A percentile compares a stretch with the other conserved stretches of the same genome.
Evolutionary conservation across 1,284 basidiomycete genomes (phyloP).

Genomic region (Tilletia walkeri): DNA sequence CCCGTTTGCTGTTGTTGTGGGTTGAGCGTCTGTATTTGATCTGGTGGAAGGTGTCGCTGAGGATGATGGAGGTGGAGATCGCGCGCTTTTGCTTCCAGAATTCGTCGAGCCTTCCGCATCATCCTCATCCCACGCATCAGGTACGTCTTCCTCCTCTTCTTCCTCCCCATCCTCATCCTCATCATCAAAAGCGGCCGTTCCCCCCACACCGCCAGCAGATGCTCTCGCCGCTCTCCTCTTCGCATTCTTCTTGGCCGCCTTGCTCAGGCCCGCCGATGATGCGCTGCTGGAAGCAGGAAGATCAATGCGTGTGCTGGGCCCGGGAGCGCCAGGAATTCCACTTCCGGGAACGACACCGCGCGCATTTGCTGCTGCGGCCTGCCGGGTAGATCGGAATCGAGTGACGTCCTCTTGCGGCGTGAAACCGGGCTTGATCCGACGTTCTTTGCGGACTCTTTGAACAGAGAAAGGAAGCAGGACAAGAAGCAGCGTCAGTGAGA

Average conservation of each 20-base stretch:
- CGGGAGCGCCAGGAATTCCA: constrained; percentile 16
- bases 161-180: constrained; percentile 65
- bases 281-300: not conserved
- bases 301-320: constrained; percentile 19
- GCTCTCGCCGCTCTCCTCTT: constrained; percentile 57
- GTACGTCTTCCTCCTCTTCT: constrained; percentile 27
- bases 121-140: constrained; percentile 26
- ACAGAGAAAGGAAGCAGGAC: too few relatives aligned
- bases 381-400: constrained; percentile 74
- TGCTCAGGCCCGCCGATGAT: constrained; percentile 33
- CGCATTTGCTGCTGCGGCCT: constrained; percentile 67
- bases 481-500: too few relatives aligned
- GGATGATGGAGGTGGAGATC: not conserved
- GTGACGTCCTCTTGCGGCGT: constrained; percentile 90
- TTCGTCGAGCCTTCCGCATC: constrained; percentile 2
- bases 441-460: constrained; percentile 76
- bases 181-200: constrained; percentile 56
- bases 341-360: constrained; percentile 58
- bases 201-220: constrained; percentile 47
- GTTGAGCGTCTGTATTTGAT: not conserved
- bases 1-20: not conserved
- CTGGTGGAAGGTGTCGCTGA: not conserved
- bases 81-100: not conserved
- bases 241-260: constrained; percentile 75
- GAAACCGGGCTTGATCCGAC: constrained; percentile 86